Evolutionary conservation across 179 eudicot species (phyloP).

Genomic region (Beta corolliflora): DNA sequence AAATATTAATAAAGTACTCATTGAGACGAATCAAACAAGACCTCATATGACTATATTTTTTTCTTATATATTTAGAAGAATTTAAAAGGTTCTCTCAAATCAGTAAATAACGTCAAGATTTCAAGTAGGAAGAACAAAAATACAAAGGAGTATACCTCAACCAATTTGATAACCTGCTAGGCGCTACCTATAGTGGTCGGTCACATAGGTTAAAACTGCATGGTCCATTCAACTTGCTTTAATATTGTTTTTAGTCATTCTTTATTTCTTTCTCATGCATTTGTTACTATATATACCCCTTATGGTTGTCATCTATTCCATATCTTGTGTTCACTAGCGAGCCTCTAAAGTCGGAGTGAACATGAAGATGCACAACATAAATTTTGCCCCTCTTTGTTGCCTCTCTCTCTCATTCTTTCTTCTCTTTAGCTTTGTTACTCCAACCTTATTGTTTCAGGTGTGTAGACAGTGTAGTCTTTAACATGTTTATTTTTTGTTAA

Average conservation of each 20-base stretch:
- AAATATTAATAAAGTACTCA: too few relatives aligned
- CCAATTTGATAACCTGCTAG: too few relatives aligned
- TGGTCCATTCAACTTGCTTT: not conserved
- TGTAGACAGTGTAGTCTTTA: not conserved
- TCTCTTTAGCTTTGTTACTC: not conserved
- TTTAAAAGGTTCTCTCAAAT: too few relatives aligned
- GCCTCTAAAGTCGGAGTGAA: not conserved
- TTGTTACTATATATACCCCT: not conserved
- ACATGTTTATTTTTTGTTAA: too few relatives aligned
- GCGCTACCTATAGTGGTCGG: too few relatives aligned
- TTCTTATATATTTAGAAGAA: too few relatives aligned
- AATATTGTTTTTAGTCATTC: not conserved
- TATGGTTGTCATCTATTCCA: not conserved
- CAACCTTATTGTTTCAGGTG: constrained; percentile 5
- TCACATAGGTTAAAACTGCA: too few relatives aligned
- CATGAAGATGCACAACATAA: constrained; percentile 14
- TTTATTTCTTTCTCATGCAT: not conserved
- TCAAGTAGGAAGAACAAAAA: too few relatives aligned
- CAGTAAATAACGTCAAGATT: too few relatives aligned
- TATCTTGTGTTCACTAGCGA: not conserved
- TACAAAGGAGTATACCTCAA: too few relatives aligned
- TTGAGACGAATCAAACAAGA: too few relatives aligned
- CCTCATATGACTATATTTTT: too few relatives aligned
- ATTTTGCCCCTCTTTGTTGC: not conserved
- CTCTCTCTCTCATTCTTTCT: not conserved